phyloP scores from a whole-genome alignment of 139 green algal species.

The Volvox reticuliferus region DNA sequence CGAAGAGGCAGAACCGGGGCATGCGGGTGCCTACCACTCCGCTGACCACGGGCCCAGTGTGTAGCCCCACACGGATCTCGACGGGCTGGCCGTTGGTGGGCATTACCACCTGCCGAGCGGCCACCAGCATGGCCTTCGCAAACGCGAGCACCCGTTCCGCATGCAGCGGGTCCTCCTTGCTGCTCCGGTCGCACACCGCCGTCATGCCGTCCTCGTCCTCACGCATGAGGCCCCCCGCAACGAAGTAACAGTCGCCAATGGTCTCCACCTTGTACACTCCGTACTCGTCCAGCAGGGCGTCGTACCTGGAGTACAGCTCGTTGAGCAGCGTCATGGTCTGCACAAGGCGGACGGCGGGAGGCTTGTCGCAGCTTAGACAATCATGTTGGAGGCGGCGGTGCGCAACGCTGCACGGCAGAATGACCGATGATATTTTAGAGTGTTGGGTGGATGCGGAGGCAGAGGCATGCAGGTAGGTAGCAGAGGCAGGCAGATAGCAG shows the following conservation, averaged over 20 bases:
- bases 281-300: constrained; percentile 45
- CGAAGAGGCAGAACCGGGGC: constrained; percentile 42
- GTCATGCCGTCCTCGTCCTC: constrained; percentile 29
- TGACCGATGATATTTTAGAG: neutral
- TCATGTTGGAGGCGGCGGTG: neutral
- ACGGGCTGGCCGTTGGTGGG: constrained; percentile 38
- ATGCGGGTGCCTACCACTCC: constrained; percentile 46
- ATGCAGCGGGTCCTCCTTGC: constrained; percentile 12
- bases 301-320: constrained; percentile 40
- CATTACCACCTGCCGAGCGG: constrained; percentile 40
- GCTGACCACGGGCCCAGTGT: constrained; percentile 41
- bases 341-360: neutral
- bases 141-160: neutral
- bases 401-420: neutral
- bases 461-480: neutral
- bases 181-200: neutral
- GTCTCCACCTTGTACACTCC: constrained; percentile 50
- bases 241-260: constrained; percentile 25
- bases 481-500: neutral
- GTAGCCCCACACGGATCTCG: constrained; percentile 48
- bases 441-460: too few species aligned
- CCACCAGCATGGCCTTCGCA: constrained; percentile 2
- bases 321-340: constrained; percentile 44
- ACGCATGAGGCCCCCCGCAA: neutral
- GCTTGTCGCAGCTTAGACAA: neutral